Percentiles rank a stretch among this genome's conserved stretches.
phyloP scores from a whole-genome alignment of 2,329 filamentous ascomycete genomes.

The Penicillium italicum region DNA sequence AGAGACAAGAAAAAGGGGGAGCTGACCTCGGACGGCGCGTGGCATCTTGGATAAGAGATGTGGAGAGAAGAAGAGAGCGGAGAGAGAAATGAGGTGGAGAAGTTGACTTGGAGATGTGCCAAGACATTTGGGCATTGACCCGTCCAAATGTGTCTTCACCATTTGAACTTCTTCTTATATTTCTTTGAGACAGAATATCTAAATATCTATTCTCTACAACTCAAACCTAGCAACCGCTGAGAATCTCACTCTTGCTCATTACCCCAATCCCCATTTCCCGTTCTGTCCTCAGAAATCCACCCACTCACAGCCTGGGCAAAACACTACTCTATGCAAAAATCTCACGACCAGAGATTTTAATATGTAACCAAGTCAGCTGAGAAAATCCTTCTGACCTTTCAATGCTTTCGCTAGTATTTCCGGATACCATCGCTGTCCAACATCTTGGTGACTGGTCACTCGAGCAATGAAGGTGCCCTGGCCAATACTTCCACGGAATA shows the following conservation, averaged over 20 bases:
- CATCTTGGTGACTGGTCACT: constrained; percentile 39
- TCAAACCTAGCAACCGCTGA: background rate
- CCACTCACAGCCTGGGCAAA: background rate
- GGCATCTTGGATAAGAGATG: constrained; percentile 31
- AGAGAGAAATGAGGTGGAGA: background rate
- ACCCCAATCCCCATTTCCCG: background rate
- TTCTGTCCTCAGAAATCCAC: too few relatives aligned
- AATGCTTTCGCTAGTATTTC: constrained; percentile 31
- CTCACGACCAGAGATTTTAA: too few relatives aligned
- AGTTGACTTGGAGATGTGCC: background rate
- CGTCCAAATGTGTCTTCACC: background rate
- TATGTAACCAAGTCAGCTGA: background rate
- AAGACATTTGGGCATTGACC: constrained; percentile 9
- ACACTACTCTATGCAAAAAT: too few relatives aligned
- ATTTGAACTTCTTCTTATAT: background rate
- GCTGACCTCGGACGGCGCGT: constrained; percentile 41
- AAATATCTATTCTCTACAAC: background rate
- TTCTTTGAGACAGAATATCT: background rate
- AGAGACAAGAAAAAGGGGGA: background rate
- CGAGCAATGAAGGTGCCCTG: constrained; percentile 36
- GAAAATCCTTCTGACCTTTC: constrained; percentile 24
- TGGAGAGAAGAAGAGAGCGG: background rate
- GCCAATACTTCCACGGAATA: constrained; percentile 31
- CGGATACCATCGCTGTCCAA: constrained; percentile 37
- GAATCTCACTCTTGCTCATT: background rate